Conservation (phyloP, 1,139 yeast genomes). For the Candida sp. region DNA sequence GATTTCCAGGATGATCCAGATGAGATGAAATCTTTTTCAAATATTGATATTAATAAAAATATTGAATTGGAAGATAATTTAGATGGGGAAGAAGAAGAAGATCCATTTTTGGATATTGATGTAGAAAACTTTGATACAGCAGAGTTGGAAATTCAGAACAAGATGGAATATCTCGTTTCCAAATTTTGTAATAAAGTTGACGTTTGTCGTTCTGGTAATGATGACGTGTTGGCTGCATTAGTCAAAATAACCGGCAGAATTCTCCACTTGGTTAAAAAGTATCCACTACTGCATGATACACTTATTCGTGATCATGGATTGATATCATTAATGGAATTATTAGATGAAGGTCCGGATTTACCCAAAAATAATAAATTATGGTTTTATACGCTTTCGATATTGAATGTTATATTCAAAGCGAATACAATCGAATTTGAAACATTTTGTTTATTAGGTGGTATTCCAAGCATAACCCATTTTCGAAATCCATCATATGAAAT, state of each 20-base stretch:
- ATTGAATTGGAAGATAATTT: conserved; percentile 8
- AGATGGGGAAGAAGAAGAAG: conserved; percentile 21
- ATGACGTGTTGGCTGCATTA: conserved; percentile 27
- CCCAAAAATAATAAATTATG: conserved; percentile 34
- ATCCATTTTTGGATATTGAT: conserved; percentile 40
- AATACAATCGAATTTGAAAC: conserved; percentile 41
- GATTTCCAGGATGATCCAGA: conserved; percentile 13
- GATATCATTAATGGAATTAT: conserved; percentile 43
- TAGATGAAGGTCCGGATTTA: conserved; percentile 36
- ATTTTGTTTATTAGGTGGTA: conserved; percentile 56
- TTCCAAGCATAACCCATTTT: conserved; percentile 48
- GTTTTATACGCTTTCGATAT: conserved; percentile 37
- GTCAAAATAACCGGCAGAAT: conserved; percentile 39
- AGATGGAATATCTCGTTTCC: conserved; percentile 37
- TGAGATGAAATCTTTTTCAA: background rate
- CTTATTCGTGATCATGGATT: conserved; percentile 50
- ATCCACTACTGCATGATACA: conserved; percentile 38
- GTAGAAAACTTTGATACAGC: conserved; percentile 41
- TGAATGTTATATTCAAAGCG: conserved; percentile 36
- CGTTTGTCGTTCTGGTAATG: conserved; percentile 25
- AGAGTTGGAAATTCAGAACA: conserved; percentile 40
- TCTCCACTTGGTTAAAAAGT: conserved; percentile 39
- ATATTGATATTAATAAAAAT: background rate
- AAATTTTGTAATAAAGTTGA: conserved; percentile 35
- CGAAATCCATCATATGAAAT: conserved; percentile 31